Percentiles rank a stretch among this genome's conserved stretches.
phyloP scores from a whole-genome alignment of 2,329 filamentous ascomycete genomes.

The Penicillium capsulatum region DNA sequence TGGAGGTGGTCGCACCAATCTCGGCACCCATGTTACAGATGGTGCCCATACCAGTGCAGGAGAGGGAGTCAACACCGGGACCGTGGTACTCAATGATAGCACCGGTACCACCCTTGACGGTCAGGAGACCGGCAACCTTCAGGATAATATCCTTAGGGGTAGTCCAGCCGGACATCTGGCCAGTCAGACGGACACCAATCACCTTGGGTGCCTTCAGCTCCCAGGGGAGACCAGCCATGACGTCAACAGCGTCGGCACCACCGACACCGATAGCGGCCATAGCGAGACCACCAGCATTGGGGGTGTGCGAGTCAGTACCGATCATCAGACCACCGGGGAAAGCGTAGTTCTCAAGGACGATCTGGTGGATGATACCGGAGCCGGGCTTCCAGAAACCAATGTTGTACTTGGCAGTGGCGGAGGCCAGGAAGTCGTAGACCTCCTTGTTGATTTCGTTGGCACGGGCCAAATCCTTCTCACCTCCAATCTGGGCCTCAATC shows the following conservation, averaged over 20 bases:
- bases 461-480: slow-evolving; percentile 85
- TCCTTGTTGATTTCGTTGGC: slow-evolving; percentile 96
- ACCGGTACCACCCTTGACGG: slow-evolving; percentile 88
- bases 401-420: slow-evolving; percentile 97
- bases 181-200: slow-evolving; percentile 39
- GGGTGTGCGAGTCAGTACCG: slow-evolving; percentile 95
- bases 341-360: slow-evolving; percentile 96
- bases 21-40: slow-evolving; percentile 84
- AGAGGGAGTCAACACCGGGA: slow-evolving; percentile 81
- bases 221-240: slow-evolving; percentile 93
- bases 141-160: slow-evolving; percentile 95
- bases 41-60: slow-evolving; percentile 89
- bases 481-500: slow-evolving; percentile 95
- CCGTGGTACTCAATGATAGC: slow-evolving; percentile 94
- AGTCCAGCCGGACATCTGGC: slow-evolving; percentile 82
- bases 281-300: slow-evolving; percentile 87
- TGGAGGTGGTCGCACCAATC: slow-evolving; percentile 90
- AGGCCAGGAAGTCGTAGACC: slow-evolving; percentile 95
- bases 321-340: slow-evolving; percentile 98
- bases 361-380: slow-evolving; percentile 99
- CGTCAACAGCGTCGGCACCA: slow-evolving; percentile 94
- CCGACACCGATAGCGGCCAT: slow-evolving; percentile 98
- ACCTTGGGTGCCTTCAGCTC: slow-evolving; percentile 93
- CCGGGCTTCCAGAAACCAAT: slow-evolving; percentile 99
- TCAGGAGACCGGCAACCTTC: slow-evolving; percentile 80